These are phyloP conservation scores for Nemania sp. DNA, from an alignment of 2,329 filamentous ascomycete species.

Conservation along the genomic window DNA sequence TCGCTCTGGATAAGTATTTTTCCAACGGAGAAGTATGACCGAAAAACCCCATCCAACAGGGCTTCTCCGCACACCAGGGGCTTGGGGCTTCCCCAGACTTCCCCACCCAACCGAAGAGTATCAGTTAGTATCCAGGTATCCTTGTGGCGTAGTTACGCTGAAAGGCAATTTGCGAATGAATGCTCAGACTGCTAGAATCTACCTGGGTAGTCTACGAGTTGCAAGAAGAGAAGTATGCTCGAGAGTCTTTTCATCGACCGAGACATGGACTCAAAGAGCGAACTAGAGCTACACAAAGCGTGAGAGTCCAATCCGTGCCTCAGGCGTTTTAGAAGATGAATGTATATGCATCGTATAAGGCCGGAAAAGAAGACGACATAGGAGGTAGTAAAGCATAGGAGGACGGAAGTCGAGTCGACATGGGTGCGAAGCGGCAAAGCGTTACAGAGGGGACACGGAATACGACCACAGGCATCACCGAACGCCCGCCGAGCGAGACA, in stretches of 20 bases:
- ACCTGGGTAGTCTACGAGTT: neutral
- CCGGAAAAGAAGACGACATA: conserved; percentile 18
- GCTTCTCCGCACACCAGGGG: conserved; percentile 26
- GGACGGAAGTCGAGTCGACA: conserved; percentile 9
- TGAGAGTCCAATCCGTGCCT: conserved; percentile 1
- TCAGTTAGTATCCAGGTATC: neutral
- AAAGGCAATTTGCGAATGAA: conserved; percentile 3
- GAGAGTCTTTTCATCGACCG: neutral
- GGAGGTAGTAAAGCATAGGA: conserved; percentile 9
- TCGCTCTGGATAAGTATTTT: conserved; percentile 31
- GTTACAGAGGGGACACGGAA: conserved; percentile 27
- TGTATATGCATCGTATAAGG: conserved; percentile 2
- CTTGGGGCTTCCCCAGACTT: conserved; percentile 36
- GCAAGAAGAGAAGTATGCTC: conserved; percentile 1
- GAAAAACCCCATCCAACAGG: conserved; percentile 1
- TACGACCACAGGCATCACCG: conserved; percentile 15
- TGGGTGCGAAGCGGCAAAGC: conserved; percentile 34
- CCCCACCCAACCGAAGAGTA: conserved; percentile 28
- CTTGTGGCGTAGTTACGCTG: neutral
- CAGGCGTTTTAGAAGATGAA: conserved; percentile 17
- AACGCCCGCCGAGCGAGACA: conserved; percentile 33
- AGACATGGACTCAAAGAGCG: conserved; percentile 6
- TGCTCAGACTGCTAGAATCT: neutral
- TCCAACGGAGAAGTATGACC: conserved; percentile 12
- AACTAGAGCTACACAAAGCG: conserved; percentile 4